These are phyloP conservation scores for Hypoxylon sp. DNA, from an alignment of 2,329 filamentous ascomycete species.

Conservation along the genomic window DNA sequence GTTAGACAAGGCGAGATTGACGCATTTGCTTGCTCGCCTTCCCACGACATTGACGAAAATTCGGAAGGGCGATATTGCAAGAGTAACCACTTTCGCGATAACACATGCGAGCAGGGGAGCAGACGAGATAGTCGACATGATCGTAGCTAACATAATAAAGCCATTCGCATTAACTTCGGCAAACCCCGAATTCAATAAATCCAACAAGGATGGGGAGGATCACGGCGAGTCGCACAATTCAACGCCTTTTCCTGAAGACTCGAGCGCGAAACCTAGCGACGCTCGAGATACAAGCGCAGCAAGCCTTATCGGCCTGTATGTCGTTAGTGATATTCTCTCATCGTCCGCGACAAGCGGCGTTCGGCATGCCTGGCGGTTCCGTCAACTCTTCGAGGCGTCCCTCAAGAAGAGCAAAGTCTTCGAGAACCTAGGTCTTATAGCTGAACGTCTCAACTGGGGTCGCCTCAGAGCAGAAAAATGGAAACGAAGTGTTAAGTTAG, in stretches of 20 bases:
- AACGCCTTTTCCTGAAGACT: conserved; percentile 58
- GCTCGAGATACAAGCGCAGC: conserved; percentile 76
- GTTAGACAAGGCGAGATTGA: conserved; percentile 85
- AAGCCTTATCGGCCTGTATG: conserved; percentile 85
- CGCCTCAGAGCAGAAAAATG: conserved; percentile 86
- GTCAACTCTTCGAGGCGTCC: conserved; percentile 82
- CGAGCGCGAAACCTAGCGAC: conserved; percentile 59
- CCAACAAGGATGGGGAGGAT: conserved; percentile 58
- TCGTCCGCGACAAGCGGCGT: conserved; percentile 82
- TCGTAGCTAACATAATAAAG: conserved; percentile 84
- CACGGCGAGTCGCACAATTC: conserved; percentile 57
- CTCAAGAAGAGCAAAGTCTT: conserved; percentile 78
- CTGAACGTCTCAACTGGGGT: conserved; percentile 82
- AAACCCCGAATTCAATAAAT: conserved; percentile 69
- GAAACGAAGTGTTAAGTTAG: conserved; percentile 79
- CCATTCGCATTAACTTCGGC: conserved; percentile 82
- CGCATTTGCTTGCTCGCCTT: conserved; percentile 85
- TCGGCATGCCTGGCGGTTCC: conserved; percentile 88
- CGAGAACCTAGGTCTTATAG: conserved; percentile 79
- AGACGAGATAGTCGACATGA: conserved; percentile 91
- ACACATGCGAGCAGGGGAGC: conserved; percentile 87
- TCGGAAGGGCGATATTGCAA: conserved; percentile 86
- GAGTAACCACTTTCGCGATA: conserved; percentile 90
- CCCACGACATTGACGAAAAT: conserved; percentile 82
- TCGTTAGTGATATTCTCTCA: conserved; percentile 83